Evolutionary conservation across 1,139 yeast genomes (phyloP).

Genomic region (Zygosaccharomyces pseudobailii): DNA sequence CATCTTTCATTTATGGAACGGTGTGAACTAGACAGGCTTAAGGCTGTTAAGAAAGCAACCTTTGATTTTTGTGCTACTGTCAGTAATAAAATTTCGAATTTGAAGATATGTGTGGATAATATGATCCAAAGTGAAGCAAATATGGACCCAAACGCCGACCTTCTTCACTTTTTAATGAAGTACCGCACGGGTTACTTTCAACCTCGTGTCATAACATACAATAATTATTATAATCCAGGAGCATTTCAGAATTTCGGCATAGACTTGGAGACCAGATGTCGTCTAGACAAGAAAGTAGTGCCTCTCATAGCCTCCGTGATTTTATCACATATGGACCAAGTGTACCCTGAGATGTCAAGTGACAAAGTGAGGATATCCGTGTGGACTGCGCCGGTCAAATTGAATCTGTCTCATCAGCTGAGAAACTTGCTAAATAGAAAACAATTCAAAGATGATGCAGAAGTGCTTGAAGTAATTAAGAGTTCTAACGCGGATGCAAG

Average conservation of each 20-base stretch:
- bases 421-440: constrained; percentile 51
- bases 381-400: constrained; percentile 68
- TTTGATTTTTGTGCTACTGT: constrained; percentile 68
- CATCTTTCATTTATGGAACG: constrained; percentile 76
- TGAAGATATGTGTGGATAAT: constrained; percentile 59
- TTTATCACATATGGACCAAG: constrained; percentile 60
- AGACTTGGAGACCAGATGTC: constrained; percentile 65
- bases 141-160: constrained; percentile 65
- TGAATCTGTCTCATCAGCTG: constrained; percentile 58
- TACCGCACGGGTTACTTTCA: constrained; percentile 71
- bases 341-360: constrained; percentile 67
- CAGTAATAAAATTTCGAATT: constrained; percentile 53
- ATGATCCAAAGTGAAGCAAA: constrained; percentile 62
- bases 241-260: constrained; percentile 79
- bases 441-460: constrained; percentile 31
- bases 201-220: constrained; percentile 72
- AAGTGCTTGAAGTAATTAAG: constrained; percentile 34
- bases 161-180: constrained; percentile 62
- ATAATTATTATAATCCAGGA: constrained; percentile 71
- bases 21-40: constrained; percentile 75
- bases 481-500: constrained; percentile 43
- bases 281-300: constrained; percentile 70
- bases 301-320: constrained; percentile 67
- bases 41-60: constrained; percentile 71
- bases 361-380: constrained; percentile 65